Evolutionary conservation across 2,329 filamentous ascomycete genomes (phyloP).

Genomic region (Graphilbum ipis-grandicollis): DNA sequence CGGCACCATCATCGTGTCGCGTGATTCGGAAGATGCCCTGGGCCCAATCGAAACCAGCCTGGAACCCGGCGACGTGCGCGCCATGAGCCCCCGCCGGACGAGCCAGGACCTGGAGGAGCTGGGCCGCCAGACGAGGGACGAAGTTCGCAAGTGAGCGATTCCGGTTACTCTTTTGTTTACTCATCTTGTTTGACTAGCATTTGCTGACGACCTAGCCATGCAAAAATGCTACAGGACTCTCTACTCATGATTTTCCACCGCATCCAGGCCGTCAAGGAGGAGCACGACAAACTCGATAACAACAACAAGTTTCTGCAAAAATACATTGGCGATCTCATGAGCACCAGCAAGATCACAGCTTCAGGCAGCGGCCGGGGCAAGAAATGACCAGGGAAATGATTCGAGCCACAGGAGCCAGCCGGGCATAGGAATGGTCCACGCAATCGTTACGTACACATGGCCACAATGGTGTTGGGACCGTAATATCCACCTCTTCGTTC

Average conservation of each 20-base stretch:
- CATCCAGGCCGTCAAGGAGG: constrained; percentile 83
- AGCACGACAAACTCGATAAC: constrained; percentile 90
- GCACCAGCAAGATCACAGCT: constrained; percentile 57
- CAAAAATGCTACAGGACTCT: constrained; percentile 74
- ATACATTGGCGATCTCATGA: constrained; percentile 93
- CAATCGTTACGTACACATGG: no score
- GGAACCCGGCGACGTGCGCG: constrained; percentile 73
- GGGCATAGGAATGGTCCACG: no score
- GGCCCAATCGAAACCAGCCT: constrained; percentile 59
- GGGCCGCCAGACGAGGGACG: constrained; percentile 61
- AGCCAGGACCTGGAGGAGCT: constrained; percentile 82
- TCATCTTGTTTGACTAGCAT: neutral
- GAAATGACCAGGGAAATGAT: constrained; percentile 23
- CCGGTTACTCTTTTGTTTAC: neutral
- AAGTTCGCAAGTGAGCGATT: constrained; percentile 34
- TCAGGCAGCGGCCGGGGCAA: constrained; percentile 28
- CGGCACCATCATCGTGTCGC: constrained; percentile 65
- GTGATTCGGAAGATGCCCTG: constrained; percentile 49
- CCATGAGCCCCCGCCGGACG: constrained; percentile 86
- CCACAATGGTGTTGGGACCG: no score
- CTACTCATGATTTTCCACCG: constrained; percentile 80
- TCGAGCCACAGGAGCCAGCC: no score
- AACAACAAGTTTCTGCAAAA: constrained; percentile 97
- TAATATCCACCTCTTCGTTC: no score
- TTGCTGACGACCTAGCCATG: constrained; percentile 44